A percentile compares a stretch with the other conserved stretches of the same genome.
phyloP scores from a whole-genome alignment of 2,329 filamentous ascomycete genomes.

The Metarhizium anisopliae region DNA sequence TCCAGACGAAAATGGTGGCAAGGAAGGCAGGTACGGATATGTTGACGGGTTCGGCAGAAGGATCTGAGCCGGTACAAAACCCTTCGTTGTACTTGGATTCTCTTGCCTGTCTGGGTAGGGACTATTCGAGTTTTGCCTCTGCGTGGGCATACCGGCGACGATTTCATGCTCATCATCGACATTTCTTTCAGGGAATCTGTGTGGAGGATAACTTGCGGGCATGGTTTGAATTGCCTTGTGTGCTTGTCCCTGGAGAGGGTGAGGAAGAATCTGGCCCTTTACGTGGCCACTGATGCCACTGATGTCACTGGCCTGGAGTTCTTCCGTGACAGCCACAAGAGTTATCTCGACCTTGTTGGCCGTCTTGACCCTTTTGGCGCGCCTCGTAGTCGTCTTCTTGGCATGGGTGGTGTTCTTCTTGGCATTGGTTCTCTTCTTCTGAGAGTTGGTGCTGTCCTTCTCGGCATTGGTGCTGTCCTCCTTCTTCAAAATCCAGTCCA shows the following conservation, averaged over 20 bases:
- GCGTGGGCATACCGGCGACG: too few species aligned
- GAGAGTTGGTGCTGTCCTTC: background rate
- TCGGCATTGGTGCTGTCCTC: background rate
- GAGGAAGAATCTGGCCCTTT: background rate
- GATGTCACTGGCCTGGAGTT: too few species aligned
- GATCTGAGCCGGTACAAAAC: too few species aligned
- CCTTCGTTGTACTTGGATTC: too few species aligned
- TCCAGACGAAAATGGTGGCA: too few species aligned
- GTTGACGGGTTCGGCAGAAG: too few species aligned
- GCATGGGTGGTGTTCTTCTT: background rate
- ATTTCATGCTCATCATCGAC: background rate
- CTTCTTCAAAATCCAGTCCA: conserved; percentile 8
- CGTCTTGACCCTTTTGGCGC: background rate
- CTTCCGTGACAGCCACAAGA: background rate
- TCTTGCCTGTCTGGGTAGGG: too few species aligned
- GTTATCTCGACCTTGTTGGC: background rate
- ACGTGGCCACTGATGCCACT: background rate
- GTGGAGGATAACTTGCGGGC: too few species aligned
- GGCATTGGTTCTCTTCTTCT: too few species aligned
- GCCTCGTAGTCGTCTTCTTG: background rate
- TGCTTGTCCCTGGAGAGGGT: background rate
- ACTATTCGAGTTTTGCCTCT: too few species aligned
- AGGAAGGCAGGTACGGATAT: too few species aligned
- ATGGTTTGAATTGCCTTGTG: background rate
- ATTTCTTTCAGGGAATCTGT: too few species aligned